Evolutionary conservation across 345 rosid species (phyloP).

Genomic region (Euphorbia peplus): DNA sequence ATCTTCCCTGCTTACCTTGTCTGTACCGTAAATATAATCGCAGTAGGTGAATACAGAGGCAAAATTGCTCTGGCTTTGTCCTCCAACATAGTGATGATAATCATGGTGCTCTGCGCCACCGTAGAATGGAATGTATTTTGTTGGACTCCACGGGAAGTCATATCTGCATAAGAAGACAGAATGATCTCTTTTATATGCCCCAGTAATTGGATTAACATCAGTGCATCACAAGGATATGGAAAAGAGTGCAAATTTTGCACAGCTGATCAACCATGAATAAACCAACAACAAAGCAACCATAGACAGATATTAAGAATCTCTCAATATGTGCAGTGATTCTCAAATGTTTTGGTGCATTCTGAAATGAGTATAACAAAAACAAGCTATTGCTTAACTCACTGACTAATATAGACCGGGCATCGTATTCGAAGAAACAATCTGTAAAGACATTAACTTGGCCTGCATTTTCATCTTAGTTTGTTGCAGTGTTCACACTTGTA

Average conservation of each 20-base stretch:
- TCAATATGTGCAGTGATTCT: neutral
- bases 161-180: constrained; percentile 44
- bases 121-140: constrained; percentile 88
- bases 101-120: constrained; percentile 98
- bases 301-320: neutral
- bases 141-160: constrained; percentile 86
- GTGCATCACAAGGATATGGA: neutral
- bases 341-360: neutral
- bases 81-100: constrained; percentile 98
- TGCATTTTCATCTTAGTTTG: neutral
- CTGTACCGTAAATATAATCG: constrained; percentile 90
- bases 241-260: too few species aligned
- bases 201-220: neutral
- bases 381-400: neutral
- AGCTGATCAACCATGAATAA: too few species aligned
- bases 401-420: neutral
- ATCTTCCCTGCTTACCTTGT: constrained; percentile 49
- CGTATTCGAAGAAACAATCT: neutral
- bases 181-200: neutral
- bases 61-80: constrained; percentile 97
- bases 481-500: neutral
- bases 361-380: neutral
- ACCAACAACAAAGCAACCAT: too few species aligned
- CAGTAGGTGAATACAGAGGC: constrained; percentile 97
- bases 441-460: neutral